A percentile compares a stretch with the other conserved stretches of the same genome.
phyloP scores from a whole-genome alignment of 208 protist species.

The Leishmania braziliensis region DNA sequence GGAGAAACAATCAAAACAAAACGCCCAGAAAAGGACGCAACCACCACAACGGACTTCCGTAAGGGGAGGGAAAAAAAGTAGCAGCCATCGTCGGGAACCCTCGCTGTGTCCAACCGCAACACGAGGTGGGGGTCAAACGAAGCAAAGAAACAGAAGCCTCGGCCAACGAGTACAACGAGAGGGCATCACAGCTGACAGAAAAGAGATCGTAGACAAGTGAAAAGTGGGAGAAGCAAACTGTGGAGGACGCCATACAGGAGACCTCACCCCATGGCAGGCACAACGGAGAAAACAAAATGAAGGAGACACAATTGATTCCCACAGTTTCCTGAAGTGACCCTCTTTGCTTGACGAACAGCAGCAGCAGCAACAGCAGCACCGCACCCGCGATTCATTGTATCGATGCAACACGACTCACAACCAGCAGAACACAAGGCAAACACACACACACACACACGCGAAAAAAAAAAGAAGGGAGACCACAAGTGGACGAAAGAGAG shows the following conservation, averaged over 20 bases:
- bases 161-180: background rate
- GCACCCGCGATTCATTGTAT: background rate
- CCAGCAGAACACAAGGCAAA: background rate
- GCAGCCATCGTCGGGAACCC: background rate
- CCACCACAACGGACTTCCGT: background rate
- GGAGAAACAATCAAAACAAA: background rate
- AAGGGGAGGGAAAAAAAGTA: background rate
- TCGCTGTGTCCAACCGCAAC: background rate
- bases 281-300: background rate
- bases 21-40: background rate
- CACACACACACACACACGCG: background rate
- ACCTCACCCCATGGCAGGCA: background rate
- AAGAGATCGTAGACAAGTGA: background rate
- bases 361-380: background rate
- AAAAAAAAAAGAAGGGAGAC: background rate
- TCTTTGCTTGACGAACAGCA: background rate
- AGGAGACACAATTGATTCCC: background rate
- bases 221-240: background rate
- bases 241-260: background rate
- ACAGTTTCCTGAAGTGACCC: background rate
- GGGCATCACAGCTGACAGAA: background rate
- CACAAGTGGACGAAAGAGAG: constrained; percentile 4
- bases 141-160: background rate
- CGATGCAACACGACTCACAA: background rate
- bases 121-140: background rate